phyloP scores from a whole-genome alignment of 1,284 basidiomycete genomes.

The Cryptococcus amylolentus region DNA sequence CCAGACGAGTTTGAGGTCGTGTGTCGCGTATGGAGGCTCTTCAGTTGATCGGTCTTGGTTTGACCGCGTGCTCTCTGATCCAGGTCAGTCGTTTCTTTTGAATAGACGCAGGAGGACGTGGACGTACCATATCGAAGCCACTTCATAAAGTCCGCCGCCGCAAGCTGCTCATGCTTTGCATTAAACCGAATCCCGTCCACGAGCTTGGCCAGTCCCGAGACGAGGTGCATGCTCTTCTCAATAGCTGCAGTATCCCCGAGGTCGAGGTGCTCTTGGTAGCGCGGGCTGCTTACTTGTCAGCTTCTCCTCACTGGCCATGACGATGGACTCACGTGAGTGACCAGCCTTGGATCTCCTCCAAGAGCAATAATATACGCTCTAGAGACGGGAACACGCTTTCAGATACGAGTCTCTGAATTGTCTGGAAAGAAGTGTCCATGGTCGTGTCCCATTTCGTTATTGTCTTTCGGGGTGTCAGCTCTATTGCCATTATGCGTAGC shows the following conservation, averaged over 20 bases:
- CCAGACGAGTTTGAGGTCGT: constrained; percentile 45
- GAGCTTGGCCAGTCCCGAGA: constrained; percentile 19
- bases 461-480: constrained; percentile 20
- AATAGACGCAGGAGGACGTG: neutral
- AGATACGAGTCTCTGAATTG: constrained; percentile 31
- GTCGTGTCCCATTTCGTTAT: constrained; percentile 43
- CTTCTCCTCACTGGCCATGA: neutral
- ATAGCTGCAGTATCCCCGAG: constrained; percentile 4
- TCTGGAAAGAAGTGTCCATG: constrained; percentile 26
- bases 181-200: constrained; percentile 33
- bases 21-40: constrained; percentile 16
- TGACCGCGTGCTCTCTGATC: constrained; percentile 22
- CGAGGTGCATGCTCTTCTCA: constrained; percentile 10
- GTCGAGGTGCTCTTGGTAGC: constrained; percentile 5
- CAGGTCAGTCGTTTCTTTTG: neutral
- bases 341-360: constrained; percentile 42
- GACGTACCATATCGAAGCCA: constrained; percentile 46
- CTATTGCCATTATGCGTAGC: neutral
- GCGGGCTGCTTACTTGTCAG: neutral
- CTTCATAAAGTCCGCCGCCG: constrained; percentile 38
- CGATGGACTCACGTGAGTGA: constrained; percentile 21
- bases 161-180: constrained; percentile 31
- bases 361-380: constrained; percentile 36
- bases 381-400: constrained; percentile 40
- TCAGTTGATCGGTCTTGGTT: constrained; percentile 22